These are phyloP conservation scores for Larix kaempferi DNA, from an alignment of 75 land plant species.

Conservation along the genomic window DNA sequence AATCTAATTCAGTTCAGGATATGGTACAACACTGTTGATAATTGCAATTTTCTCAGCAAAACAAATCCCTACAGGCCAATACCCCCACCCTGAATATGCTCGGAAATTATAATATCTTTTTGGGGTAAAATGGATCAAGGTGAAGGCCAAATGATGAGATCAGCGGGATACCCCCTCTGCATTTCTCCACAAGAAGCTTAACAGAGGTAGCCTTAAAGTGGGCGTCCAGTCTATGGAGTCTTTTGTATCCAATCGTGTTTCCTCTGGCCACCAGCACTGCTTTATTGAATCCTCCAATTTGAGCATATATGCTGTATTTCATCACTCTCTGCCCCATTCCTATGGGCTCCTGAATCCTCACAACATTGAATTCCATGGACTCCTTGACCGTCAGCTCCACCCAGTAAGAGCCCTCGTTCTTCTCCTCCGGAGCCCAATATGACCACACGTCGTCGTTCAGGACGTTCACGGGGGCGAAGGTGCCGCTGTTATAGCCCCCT, in stretches of 20 bases:
- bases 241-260: slow-evolving; percentile 88
- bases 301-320: slow-evolving; percentile 32
- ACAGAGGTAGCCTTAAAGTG: slow-evolving; percentile 25
- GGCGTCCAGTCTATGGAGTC: slow-evolving; percentile 52
- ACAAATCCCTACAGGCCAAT: no score
- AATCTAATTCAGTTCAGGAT: no score
- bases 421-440: slow-evolving; percentile 75
- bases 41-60: no score
- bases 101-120: no score
- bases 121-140: slow-evolving; percentile 41
- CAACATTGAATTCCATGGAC: slow-evolving; percentile 64
- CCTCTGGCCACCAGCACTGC: slow-evolving; percentile 44
- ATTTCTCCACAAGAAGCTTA: slow-evolving; percentile 26
- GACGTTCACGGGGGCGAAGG: slow-evolving; percentile 53
- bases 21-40: no score
- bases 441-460: slow-evolving; percentile 53
- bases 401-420: slow-evolving; percentile 27
- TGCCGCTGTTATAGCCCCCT: slow-evolving; percentile 13
- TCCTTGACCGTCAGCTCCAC: slow-evolving; percentile 21
- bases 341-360: slow-evolving; percentile 80
- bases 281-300: background rate
- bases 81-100: no score
- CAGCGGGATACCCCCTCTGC: slow-evolving; percentile 37
- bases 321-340: slow-evolving; percentile 77
- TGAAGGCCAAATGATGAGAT: slow-evolving; percentile 65